Evolutionary conservation across 1,139 yeast genomes (phyloP), one percentile per base, ranked within the genome.

Genomic region (Candida sp.): DNA sequence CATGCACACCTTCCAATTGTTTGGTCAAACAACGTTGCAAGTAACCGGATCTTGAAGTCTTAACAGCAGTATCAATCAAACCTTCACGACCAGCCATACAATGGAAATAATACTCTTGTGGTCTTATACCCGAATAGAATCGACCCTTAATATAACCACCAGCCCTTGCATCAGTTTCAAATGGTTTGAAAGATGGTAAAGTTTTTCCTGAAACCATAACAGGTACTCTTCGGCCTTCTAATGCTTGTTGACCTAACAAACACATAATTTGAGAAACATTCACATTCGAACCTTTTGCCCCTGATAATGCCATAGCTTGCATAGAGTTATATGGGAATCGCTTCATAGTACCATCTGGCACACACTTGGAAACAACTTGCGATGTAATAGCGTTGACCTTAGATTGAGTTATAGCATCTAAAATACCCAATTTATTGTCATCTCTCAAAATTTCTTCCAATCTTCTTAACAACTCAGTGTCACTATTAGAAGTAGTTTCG

Each of bases 31-130:
- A 95, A 74, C 99, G 86, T 73, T 95, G 99, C 66, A 95, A 79
- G 71, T 95, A 95, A 63, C 99, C 99, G 44, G 99, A 91, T 73
- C 97, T 86, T 22, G 98, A 89, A 7, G 99, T 95, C 71, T 95
- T 95, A 53, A 95, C 99, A 44, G 99, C 99, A 46, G 99, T 95
- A 77, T 95, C 99, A 72, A 95, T 95, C 63, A 95, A 81, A 71
- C 99, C 99, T 78, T 95, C 99, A 76, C 99, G 86, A 67, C 99
- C 99, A 46, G 99, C 99, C 99, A 95, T 95, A 77, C 99, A 93
- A 74, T 95, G 99, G 93, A 95, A 95, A 63, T 91, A 95, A 68
- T 95, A 95, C 66, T 95, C 99, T 70, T 95, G 99, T n/a, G 99
- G 99, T 64, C 89, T 83, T 54, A 95, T 87, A 67, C 99, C 99